Evolutionary conservation across 345 rosid species (phyloP).

Genomic region (Syzygium jambos): DNA sequence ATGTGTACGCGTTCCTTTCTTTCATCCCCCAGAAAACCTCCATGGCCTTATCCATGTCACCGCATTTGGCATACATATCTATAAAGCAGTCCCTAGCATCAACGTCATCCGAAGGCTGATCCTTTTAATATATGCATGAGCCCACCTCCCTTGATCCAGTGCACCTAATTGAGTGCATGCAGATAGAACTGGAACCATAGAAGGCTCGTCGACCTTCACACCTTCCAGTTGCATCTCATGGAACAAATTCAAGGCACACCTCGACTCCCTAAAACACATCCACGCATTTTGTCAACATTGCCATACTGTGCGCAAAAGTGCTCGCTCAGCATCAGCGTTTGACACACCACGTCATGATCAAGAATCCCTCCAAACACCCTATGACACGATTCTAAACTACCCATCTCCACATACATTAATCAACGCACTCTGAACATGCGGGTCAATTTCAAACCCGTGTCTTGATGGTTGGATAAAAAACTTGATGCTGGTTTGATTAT

Average conservation of each 20-base stretch:
- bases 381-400: slow-evolving; percentile 26
- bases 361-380: slow-evolving; percentile 24
- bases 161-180: slow-evolving; percentile 54
- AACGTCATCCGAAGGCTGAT: slow-evolving; percentile 33
- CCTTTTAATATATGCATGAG: slow-evolving; percentile 40
- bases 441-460: slow-evolving; percentile 41
- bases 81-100: slow-evolving; percentile 47
- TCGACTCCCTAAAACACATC: slow-evolving; percentile 15
- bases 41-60: slow-evolving; percentile 41
- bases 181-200: slow-evolving; percentile 47
- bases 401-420: slow-evolving; percentile 47
- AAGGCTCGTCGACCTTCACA: slow-evolving; percentile 36
- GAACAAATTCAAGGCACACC: slow-evolving; percentile 38
- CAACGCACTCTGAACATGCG: slow-evolving; percentile 48
- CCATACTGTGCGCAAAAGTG: slow-evolving; percentile 47
- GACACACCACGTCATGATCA: slow-evolving; percentile 43
- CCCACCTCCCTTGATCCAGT: slow-evolving; percentile 58
- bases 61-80: slow-evolving; percentile 57
- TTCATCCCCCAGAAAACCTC: slow-evolving; percentile 43
- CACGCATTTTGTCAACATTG: slow-evolving; percentile 41
- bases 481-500: too few species aligned
- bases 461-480: too few species aligned
- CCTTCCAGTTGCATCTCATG: slow-evolving; percentile 51
- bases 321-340: slow-evolving; percentile 42
- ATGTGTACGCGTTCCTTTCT: slow-evolving; percentile 45